Evolutionary conservation across 305 asterid species (phyloP).

Genomic region (Fraxinus latifolia): DNA sequence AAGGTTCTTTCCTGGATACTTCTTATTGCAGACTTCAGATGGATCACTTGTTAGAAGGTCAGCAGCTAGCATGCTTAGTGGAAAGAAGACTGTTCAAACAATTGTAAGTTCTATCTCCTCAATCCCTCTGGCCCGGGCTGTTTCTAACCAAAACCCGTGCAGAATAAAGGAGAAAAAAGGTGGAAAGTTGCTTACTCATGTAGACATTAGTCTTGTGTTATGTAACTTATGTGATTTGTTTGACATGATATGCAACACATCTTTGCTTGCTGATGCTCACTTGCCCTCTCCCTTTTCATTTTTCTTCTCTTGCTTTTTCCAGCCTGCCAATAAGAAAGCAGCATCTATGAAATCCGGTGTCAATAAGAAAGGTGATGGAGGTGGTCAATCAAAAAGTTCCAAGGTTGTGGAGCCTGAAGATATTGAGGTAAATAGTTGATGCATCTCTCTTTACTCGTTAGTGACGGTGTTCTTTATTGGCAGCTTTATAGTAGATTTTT

Average conservation of each 20-base stretch:
- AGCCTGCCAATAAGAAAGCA: slow-evolving; percentile 76
- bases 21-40: slow-evolving; percentile 58
- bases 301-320: slow-evolving; percentile 26
- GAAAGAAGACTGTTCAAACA: slow-evolving; percentile 66
- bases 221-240: neutral
- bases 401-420: slow-evolving; percentile 77
- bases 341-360: slow-evolving; percentile 57
- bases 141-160: neutral
- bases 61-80: slow-evolving; percentile 99
- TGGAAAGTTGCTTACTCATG: neutral
- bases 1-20: slow-evolving; percentile 14
- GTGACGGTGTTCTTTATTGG: slow-evolving; percentile 12
- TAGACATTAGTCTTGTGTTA: neutral
- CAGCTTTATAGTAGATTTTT: neutral
- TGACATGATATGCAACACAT: neutral
- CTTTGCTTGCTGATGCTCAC: slow-evolving; percentile 16
- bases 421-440: slow-evolving; percentile 58
- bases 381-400: slow-evolving; percentile 55
- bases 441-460: neutral
- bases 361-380: slow-evolving; percentile 71
- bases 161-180: neutral
- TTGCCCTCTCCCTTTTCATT: slow-evolving; percentile 16
- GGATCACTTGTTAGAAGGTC: slow-evolving; percentile 68
- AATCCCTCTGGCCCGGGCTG: neutral
- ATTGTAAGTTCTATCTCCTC: slow-evolving; percentile 55